A percentile compares a stretch with the other conserved stretches of the same genome.
These are phyloP conservation scores for Ogataea naganishii DNA, from an alignment of 805 yeast species.

Conservation along the genomic window DNA sequence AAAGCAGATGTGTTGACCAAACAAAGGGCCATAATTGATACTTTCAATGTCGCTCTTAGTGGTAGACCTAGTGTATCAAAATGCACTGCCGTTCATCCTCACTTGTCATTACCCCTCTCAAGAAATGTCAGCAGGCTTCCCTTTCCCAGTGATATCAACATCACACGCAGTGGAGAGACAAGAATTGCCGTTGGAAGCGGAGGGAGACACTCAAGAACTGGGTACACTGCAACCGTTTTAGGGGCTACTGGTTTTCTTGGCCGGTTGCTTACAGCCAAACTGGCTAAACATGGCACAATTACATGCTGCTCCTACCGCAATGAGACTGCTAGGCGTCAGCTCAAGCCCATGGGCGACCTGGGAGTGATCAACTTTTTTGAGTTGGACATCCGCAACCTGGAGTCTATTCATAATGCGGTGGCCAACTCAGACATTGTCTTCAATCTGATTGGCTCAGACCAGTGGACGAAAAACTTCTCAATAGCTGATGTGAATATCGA, in stretches of 20 bases:
- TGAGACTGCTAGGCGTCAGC: constrained; percentile 65
- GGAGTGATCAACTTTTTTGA: constrained; percentile 83
- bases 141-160: constrained; percentile 52
- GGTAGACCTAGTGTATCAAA: no score
- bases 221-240: constrained; percentile 82
- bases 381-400: constrained; percentile 69
- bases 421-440: constrained; percentile 76
- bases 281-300: constrained; percentile 76
- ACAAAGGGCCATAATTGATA: no score
- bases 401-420: constrained; percentile 68
- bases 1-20: no score
- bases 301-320: constrained; percentile 77
- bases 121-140: constrained; percentile 22
- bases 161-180: constrained; percentile 71
- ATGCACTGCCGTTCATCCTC: no score
- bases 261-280: constrained; percentile 56
- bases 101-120: no score
- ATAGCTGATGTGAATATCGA: constrained; percentile 82
- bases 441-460: constrained; percentile 72
- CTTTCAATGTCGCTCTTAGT: no score
- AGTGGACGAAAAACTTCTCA: constrained; percentile 67
- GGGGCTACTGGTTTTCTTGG: constrained; percentile 81
- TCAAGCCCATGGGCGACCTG: constrained; percentile 77
- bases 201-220: constrained; percentile 79
- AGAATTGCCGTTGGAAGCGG: constrained; percentile 65